These are phyloP conservation scores for Porcisia deanei DNA, from an alignment of 208 protist genomes.

Conservation along the genomic window DNA sequence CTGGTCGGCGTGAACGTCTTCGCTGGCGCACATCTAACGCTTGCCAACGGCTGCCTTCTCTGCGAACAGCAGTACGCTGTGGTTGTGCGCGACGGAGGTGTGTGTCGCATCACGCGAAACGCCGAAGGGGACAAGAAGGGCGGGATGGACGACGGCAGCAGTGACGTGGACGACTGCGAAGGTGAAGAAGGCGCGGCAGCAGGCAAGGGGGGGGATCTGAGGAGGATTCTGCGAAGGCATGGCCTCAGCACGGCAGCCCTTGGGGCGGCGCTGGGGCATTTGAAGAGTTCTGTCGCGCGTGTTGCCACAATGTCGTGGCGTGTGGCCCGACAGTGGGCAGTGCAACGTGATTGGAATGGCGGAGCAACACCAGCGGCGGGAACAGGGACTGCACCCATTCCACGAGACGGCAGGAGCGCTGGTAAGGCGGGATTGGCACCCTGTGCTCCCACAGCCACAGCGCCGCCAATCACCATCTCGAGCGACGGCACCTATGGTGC, in stretches of 20 bases:
- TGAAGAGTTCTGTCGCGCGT: neutral
- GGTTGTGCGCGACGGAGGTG: slow-evolving; percentile 52
- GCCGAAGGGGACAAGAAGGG: neutral
- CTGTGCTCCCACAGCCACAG: neutral
- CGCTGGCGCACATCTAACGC: slow-evolving; percentile 46
- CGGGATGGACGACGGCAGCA: neutral
- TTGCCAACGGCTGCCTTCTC: slow-evolving; percentile 35
- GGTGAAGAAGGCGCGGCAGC: neutral
- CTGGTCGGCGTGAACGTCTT: slow-evolving; percentile 52
- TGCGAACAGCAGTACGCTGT: slow-evolving; percentile 41
- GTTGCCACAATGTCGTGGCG: slow-evolving; percentile 2
- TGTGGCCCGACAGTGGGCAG: slow-evolving; percentile 1
- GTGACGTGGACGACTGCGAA: neutral
- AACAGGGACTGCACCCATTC: neutral
- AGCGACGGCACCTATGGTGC: neutral
- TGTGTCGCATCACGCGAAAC: slow-evolving; percentile 17
- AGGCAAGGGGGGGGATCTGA: neutral
- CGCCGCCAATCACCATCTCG: neutral
- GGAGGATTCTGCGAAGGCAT: neutral
- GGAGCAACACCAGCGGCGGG: neutral
- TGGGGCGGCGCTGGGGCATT: neutral
- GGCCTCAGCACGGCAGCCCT: neutral
- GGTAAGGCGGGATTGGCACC: neutral
- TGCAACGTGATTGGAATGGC: neutral
- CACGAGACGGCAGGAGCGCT: neutral